phyloP scores from a whole-genome alignment of 2,329 filamentous ascomycete genomes.

The Cladophialophora psammophila region DNA sequence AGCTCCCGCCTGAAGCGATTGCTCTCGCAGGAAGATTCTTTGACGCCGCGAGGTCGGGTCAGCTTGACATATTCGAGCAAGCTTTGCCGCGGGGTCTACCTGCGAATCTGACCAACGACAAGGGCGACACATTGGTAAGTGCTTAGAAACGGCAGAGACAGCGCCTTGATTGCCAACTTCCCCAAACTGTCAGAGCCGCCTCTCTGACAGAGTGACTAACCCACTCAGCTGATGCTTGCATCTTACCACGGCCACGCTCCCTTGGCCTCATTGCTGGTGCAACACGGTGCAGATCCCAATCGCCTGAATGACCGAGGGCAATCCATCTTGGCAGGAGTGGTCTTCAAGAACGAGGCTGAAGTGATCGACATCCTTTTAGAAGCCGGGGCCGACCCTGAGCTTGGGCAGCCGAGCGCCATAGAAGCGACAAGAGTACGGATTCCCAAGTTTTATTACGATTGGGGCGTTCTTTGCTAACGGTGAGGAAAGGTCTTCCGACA shows the following conservation, averaged over 20 bases:
- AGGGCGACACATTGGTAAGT: constrained; percentile 72
- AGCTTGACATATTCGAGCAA: constrained; percentile 65
- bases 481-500: constrained; percentile 37
- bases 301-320: constrained; percentile 72
- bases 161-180: background rate
- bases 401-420: constrained; percentile 40
- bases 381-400: constrained; percentile 40
- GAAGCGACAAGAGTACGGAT: constrained; percentile 35
- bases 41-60: constrained; percentile 68
- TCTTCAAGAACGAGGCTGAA: constrained; percentile 73
- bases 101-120: constrained; percentile 74
- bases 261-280: constrained; percentile 66
- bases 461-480: background rate
- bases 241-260: constrained; percentile 72
- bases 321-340: constrained; percentile 72
- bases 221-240: constrained; percentile 70
- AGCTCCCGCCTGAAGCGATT: constrained; percentile 69
- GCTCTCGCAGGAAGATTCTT: constrained; percentile 72
- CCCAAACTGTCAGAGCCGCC: background rate
- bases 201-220: constrained; percentile 10
- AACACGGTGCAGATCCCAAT: constrained; percentile 71
- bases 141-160: background rate
- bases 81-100: constrained; percentile 72
- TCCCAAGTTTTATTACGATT: background rate
- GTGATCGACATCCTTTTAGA: constrained; percentile 64